phyloP scores from a whole-genome alignment of 305 asterid species.

The Fraxinus angustifolia region DNA sequence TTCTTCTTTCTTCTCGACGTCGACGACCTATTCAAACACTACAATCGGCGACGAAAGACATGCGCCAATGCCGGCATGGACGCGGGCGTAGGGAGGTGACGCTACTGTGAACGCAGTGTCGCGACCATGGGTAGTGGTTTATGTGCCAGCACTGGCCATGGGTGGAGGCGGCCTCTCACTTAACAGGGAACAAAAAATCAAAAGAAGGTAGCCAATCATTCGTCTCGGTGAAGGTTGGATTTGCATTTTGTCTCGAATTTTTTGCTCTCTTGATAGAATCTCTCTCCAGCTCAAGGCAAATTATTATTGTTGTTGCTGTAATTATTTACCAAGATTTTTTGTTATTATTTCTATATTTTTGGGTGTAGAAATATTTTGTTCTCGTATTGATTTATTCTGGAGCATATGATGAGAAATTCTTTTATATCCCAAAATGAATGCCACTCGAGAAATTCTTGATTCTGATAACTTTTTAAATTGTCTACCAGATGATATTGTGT shows the following conservation, averaged over 20 bases:
- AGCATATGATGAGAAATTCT: too few relatives aligned
- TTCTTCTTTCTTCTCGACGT: too few relatives aligned
- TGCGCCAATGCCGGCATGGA: too few relatives aligned
- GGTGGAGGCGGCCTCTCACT: not conserved
- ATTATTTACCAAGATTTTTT: not conserved
- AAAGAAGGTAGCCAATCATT: not conserved
- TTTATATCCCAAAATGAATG: not conserved
- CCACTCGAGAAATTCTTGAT: not conserved
- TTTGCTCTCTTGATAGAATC: not conserved
- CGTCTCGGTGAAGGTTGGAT: not conserved
- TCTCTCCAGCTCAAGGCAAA: not conserved
- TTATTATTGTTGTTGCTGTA: not conserved
- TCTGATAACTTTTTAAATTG: conserved; percentile 39
- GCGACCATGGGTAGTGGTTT: too few relatives aligned
- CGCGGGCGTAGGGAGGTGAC: too few relatives aligned
- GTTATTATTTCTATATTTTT: too few relatives aligned
- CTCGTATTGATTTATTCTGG: too few relatives aligned
- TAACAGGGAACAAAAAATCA: not conserved
- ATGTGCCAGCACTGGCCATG: too few relatives aligned
- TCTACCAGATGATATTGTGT: conserved; percentile 54
- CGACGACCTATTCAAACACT: too few relatives aligned
- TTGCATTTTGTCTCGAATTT: not conserved
- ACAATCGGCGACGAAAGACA: too few relatives aligned
- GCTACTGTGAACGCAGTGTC: too few relatives aligned
- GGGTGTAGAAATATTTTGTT: not conserved